A percentile compares a stretch with the other conserved stretches of the same genome.
These are phyloP conservation scores for Pseudonitzschia delicatissima DNA, from an alignment of 108 stramenopile species.

Conservation along the genomic window DNA sequence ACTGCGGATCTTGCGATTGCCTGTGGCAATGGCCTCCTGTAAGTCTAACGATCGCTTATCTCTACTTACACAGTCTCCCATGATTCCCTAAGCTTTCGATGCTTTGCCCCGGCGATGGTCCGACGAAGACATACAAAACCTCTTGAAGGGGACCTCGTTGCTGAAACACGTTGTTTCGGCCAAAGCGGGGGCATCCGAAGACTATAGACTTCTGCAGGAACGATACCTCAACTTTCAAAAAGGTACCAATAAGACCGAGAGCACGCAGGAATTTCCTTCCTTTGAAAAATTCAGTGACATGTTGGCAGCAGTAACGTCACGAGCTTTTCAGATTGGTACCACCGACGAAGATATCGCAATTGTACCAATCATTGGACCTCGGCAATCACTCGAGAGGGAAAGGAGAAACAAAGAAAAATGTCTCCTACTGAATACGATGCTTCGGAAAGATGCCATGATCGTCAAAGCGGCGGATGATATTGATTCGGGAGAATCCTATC, in stretches of 20 bases:
- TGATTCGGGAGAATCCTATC: conserved; percentile 40
- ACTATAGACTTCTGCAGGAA: conserved; percentile 39
- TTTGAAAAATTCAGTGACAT: conserved; percentile 53
- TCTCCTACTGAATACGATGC: conserved; percentile 29
- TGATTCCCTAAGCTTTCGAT: conserved; percentile 14
- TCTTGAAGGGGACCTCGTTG: conserved; percentile 55
- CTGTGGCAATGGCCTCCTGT: background rate
- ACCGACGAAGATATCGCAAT: conserved; percentile 46
- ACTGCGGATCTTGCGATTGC: conserved; percentile 11
- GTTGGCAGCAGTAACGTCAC: conserved; percentile 63
- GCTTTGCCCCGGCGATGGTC: conserved; percentile 63
- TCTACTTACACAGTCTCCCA: conserved; percentile 21
- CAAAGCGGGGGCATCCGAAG: conserved; percentile 31
- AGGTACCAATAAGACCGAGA: background rate
- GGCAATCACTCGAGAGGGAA: conserved; percentile 72
- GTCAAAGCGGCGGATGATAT: conserved; percentile 13
- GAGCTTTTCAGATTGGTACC: conserved; percentile 55
- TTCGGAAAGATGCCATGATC: conserved; percentile 14
- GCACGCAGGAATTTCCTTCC: conserved; percentile 39
- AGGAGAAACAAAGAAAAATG: conserved; percentile 25
- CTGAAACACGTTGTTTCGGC: conserved; percentile 34
- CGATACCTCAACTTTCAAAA: conserved; percentile 16
- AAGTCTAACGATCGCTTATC: background rate
- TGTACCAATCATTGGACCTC: conserved; percentile 75
- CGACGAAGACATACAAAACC: conserved; percentile 21